phyloP scores from a whole-genome alignment of 148 eudicot species.

The Cornus florida region DNA sequence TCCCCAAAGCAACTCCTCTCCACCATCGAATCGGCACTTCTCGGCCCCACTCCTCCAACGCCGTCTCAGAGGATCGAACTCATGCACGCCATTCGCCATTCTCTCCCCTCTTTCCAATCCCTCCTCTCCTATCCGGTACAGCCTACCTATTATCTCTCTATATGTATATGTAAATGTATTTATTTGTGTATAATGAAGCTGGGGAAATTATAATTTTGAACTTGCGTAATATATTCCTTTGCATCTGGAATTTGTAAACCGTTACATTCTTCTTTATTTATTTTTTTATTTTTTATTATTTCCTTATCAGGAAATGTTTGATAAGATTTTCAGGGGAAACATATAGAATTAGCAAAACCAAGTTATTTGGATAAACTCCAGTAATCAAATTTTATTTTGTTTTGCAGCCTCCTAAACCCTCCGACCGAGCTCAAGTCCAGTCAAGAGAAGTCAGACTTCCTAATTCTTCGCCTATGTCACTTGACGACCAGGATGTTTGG shows the following conservation, averaged over 20 bases:
- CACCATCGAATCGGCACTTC: conserved; percentile 58
- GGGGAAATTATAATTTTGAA: not conserved
- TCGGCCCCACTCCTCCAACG: conserved; percentile 64
- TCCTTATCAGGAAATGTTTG: not conserved
- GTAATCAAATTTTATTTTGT: not conserved
- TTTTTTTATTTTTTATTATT: not conserved
- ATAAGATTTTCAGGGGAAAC: no score
- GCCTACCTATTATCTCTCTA: not conserved
- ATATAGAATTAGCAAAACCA: not conserved
- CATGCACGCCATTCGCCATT: conserved; percentile 71
- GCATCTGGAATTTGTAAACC: not conserved
- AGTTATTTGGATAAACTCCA: not conserved
- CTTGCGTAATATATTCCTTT: not conserved
- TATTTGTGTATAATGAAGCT: not conserved
- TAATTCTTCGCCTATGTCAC: conserved; percentile 62
- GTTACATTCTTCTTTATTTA: not conserved
- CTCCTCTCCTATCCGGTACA: conserved; percentile 74
- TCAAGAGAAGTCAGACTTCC: conserved; percentile 84
- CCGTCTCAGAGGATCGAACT: conserved; percentile 80
- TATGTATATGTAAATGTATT: not conserved
- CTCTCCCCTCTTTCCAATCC: conserved; percentile 65
- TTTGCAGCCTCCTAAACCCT: conserved; percentile 74
- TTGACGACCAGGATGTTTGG: conserved; percentile 94
- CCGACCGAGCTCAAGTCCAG: conserved; percentile 87
- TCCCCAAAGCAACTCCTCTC: conserved; percentile 72